Evolutionary conservation across 2,329 filamentous ascomycete genomes (phyloP).

Genomic region (Aspergillus pseudoglaucus): DNA sequence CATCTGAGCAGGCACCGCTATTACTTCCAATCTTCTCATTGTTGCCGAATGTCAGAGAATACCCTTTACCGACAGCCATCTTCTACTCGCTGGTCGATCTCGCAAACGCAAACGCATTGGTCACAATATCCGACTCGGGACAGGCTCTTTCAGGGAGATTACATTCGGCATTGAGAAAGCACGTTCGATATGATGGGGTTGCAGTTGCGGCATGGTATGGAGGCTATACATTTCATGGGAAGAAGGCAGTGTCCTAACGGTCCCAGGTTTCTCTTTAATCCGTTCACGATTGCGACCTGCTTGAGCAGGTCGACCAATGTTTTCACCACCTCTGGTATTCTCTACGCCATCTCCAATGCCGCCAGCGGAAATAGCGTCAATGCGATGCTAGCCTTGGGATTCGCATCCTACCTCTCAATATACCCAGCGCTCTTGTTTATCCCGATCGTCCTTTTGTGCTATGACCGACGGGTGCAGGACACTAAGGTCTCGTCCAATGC

Average conservation of each 20-base stretch:
- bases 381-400: conserved; percentile 75
- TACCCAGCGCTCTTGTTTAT: conserved; percentile 84
- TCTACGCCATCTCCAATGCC: conserved; percentile 76
- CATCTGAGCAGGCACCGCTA: conserved; percentile 61
- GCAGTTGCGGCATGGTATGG: conserved; percentile 72
- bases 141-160: conserved; percentile 67
- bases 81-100: conserved; percentile 79
- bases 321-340: conserved; percentile 81
- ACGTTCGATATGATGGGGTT: conserved; percentile 66
- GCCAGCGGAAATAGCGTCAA: conserved; percentile 65
- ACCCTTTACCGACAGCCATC: conserved; percentile 68
- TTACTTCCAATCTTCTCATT: conserved; percentile 87
- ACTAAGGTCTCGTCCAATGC: conserved; percentile 24
- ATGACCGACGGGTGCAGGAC: conserved; percentile 53
- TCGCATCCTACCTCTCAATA: conserved; percentile 86
- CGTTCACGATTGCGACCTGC: conserved; percentile 86
- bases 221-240: neutral
- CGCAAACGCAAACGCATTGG: conserved; percentile 71
- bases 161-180: conserved; percentile 71
- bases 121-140: conserved; percentile 72
- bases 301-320: conserved; percentile 82
- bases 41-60: conserved; percentile 62
- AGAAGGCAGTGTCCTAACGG: conserved; percentile 2
- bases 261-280: conserved; percentile 83
- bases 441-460: conserved; percentile 72